A percentile compares a stretch with the other conserved stretches of the same genome.
phyloP scores from a whole-genome alignment of 257 asterid genomes.

The Solanum lycopersicoides region DNA sequence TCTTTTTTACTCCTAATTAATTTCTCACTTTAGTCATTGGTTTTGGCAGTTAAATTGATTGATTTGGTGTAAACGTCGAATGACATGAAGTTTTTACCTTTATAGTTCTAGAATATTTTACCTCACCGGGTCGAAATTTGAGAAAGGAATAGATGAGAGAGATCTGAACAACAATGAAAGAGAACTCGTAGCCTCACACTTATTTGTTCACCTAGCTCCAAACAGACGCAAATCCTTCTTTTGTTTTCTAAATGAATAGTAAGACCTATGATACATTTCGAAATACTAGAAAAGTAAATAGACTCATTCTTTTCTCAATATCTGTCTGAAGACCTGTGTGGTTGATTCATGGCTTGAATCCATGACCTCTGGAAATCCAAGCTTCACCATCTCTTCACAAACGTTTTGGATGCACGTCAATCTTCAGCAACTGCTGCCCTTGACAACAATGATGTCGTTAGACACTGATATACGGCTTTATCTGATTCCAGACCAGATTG shows the following conservation, averaged over 20 bases:
- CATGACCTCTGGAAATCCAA: not conserved
- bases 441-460: no score
- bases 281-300: not conserved
- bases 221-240: not conserved
- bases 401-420: no score
- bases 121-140: fast-evolving
- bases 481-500: no score
- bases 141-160: not conserved
- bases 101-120: not conserved
- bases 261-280: not conserved
- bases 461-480: no score
- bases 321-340: not conserved
- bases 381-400: no score
- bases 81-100: not conserved
- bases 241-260: not conserved
- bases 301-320: not conserved
- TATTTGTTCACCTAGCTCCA: not conserved
- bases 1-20: not conserved
- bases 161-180: not conserved
- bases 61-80: not conserved
- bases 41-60: not conserved
- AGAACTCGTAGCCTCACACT: not conserved
- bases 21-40: not conserved
- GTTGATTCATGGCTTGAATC: no score
- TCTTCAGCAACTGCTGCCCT: no score